Evolutionary conservation across 1,284 basidiomycete genomes (phyloP).

Genomic region (Ustilago esculenta): DNA sequence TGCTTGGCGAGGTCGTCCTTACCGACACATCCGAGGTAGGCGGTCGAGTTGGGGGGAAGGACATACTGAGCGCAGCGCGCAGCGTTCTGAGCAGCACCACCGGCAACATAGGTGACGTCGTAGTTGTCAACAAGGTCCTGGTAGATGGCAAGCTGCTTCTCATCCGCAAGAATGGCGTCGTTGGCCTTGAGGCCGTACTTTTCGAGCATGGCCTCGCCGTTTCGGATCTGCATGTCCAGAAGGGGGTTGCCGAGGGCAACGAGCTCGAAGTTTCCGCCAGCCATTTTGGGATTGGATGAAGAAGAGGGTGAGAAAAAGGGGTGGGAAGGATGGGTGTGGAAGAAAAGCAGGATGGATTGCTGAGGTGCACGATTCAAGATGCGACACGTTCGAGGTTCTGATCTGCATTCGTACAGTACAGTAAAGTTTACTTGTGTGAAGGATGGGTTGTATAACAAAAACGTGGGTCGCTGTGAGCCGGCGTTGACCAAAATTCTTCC

Average conservation of each 20-base stretch:
- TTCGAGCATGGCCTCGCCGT: slow-evolving; percentile 83
- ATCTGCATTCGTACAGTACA: no score
- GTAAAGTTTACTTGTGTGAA: no score
- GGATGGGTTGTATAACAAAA: no score
- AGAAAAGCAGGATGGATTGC: no score
- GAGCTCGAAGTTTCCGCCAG: slow-evolving; percentile 61
- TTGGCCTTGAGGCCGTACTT: slow-evolving; percentile 95
- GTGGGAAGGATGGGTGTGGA: no score
- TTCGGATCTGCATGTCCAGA: slow-evolving; percentile 69
- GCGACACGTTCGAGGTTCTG: no score
- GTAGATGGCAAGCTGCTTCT: slow-evolving; percentile 81
- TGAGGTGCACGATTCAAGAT: no score
- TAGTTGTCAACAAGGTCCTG: slow-evolving; percentile 83
- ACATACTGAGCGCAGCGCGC: slow-evolving; percentile 92
- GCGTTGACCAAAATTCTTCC: slow-evolving; percentile 23
- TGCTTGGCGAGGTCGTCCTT: slow-evolving; percentile 89
- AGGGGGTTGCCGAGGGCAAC: slow-evolving; percentile 67
- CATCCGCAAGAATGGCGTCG: slow-evolving; percentile 93
- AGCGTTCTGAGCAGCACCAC: slow-evolving; percentile 95
- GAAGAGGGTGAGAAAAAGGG: not conserved
- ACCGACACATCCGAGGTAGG: slow-evolving; percentile 94
- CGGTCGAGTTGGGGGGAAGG: slow-evolving; percentile 77
- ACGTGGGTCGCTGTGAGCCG: not conserved
- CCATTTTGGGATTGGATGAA: slow-evolving; percentile 20
- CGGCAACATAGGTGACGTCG: slow-evolving; percentile 89